Evolutionary conservation across 352 stramenopile species (phyloP).

Genomic region (Thraustotheca clavata): DNA sequence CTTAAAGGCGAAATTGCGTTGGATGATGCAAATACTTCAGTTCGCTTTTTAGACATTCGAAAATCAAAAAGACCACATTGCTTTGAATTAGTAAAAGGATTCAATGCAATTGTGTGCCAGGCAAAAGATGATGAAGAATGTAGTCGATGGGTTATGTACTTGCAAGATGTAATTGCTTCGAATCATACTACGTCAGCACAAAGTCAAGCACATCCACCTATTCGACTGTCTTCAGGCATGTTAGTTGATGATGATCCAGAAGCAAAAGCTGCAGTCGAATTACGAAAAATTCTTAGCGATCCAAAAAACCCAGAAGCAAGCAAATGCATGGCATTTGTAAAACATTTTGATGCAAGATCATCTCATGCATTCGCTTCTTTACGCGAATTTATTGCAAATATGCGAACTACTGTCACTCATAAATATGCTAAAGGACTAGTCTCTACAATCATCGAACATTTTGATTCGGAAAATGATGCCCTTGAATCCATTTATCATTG

Average conservation of each 20-base stretch:
- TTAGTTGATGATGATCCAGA: conserved; percentile 9
- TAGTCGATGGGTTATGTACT: conserved; percentile 75
- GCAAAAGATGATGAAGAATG: conserved; percentile 76
- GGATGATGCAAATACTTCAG: conserved; percentile 49
- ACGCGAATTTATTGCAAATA: conserved; percentile 16
- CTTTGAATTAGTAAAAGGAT: conserved; percentile 64
- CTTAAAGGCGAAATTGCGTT: conserved; percentile 69
- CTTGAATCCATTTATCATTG: conserved; percentile 2
- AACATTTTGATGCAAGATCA: conserved; percentile 21
- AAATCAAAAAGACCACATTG: conserved; percentile 79
- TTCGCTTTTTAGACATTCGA: conserved; percentile 67
- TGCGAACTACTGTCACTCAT: not conserved
- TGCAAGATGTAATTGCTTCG: conserved; percentile 42
- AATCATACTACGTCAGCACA: conserved; percentile 31
- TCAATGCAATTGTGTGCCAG: conserved; percentile 71
- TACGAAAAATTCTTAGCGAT: conserved; percentile 9
- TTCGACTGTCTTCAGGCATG: not conserved
- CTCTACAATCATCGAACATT: not conserved
- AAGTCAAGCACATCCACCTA: not conserved
- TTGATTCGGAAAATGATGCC: not conserved
- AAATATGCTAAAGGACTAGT: conserved; percentile 5
- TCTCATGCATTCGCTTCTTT: conserved; percentile 13
- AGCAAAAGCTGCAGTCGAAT: not conserved
- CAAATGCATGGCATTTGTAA: conserved; percentile 22
- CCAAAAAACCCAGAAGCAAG: conserved; percentile 9